phyloP scores from a whole-genome alignment of 805 yeast species.

The Metschnikowia borealis region DNA sequence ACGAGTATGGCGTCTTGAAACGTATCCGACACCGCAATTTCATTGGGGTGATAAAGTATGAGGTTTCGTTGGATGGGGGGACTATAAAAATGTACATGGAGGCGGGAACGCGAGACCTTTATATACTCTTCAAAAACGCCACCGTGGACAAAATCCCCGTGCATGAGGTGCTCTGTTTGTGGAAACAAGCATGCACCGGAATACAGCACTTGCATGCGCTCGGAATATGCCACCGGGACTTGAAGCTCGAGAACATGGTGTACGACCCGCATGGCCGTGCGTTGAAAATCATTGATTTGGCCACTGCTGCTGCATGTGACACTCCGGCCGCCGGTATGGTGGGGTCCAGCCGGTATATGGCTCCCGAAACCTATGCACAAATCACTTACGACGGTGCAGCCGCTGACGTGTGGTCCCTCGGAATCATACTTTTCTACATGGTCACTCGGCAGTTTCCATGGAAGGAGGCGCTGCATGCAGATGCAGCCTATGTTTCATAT shows the following conservation, averaged over 20 bases:
- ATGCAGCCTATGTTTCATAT: constrained; percentile 18
- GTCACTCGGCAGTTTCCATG: constrained; percentile 40
- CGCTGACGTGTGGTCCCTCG: constrained; percentile 51
- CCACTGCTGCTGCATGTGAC: constrained; percentile 22
- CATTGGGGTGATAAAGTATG: constrained; percentile 30
- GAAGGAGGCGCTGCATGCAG: constrained; percentile 39
- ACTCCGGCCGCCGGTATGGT: constrained; percentile 39
- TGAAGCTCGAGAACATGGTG: constrained; percentile 46
- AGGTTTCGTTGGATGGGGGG: constrained; percentile 20
- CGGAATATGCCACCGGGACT: constrained; percentile 46
- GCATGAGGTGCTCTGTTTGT: constrained; percentile 26
- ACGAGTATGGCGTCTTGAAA: constrained; percentile 33
- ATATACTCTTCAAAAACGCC: constrained; percentile 9
- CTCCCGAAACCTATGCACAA: constrained; percentile 43
- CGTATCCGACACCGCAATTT: constrained; percentile 31
- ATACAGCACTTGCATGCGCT: constrained; percentile 35
- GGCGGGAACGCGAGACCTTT: constrained; percentile 27
- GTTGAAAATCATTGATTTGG: constrained; percentile 46
- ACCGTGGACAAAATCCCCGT: background rate
- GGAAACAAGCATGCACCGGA: constrained; percentile 41
- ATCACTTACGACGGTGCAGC: constrained; percentile 39
- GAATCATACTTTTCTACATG: constrained; percentile 37
- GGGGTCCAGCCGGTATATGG: constrained; percentile 43
- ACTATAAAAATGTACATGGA: constrained; percentile 28
- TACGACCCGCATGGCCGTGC: constrained; percentile 21